A percentile compares a stretch with the other conserved stretches of the same genome.
phyloP scores from a whole-genome alignment of 306 rosid species.

The Chamaecrista fasciculata region DNA sequence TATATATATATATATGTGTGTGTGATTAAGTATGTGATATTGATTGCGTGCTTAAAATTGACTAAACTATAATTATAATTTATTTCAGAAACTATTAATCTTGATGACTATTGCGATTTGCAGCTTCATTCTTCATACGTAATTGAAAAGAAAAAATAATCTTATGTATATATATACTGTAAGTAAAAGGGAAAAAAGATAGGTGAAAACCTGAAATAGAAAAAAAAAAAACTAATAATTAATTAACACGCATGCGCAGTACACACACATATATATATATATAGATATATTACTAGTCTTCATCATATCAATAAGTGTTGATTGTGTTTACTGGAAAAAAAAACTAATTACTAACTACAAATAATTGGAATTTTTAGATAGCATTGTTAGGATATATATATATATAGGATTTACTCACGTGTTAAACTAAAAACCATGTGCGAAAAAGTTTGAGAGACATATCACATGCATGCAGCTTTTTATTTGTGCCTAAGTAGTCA shows the following conservation, averaged over 20 bases:
- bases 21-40: neutral
- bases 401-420: slow-evolving; percentile 12
- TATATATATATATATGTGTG: too few species aligned
- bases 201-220: too few species aligned
- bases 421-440: slow-evolving; percentile 25
- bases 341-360: too few species aligned
- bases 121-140: neutral
- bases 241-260: too few species aligned
- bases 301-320: neutral
- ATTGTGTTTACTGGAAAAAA: neutral
- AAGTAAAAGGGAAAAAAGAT: neutral
- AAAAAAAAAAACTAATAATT: too few species aligned
- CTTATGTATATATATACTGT: too few species aligned
- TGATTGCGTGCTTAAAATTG: neutral
- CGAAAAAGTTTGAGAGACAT: slow-evolving; percentile 16
- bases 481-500: neutral
- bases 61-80: neutral
- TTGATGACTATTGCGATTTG: neutral
- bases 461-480: slow-evolving; percentile 31
- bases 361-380: too few species aligned
- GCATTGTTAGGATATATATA: too few species aligned
- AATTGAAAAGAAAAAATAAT: neutral
- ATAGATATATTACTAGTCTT: neutral
- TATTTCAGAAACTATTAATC: neutral
- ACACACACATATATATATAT: too few species aligned